A percentile compares a stretch with the other conserved stretches of the same genome.
These are phyloP conservation scores for Selaginella moellendorffii DNA, from an alignment of 75 land plant species.

Conservation along the genomic window DNA sequence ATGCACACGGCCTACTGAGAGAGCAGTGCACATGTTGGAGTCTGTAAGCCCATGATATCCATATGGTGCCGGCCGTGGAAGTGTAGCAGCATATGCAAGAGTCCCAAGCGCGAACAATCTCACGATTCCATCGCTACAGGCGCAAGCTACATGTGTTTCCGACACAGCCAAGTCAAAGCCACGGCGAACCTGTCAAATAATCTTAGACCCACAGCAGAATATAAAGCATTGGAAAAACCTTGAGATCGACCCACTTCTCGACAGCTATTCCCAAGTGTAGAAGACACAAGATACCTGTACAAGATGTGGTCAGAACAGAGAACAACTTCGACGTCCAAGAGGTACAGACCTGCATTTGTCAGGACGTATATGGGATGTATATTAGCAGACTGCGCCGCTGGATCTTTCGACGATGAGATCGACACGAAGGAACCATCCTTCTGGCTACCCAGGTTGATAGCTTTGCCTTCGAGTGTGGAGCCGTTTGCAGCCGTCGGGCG, in stretches of 20 bases:
- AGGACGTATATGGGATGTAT: slow-evolving; percentile 45
- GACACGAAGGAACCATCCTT: slow-evolving; percentile 46
- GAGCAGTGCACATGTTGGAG: slow-evolving; percentile 19
- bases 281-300: slow-evolving; percentile 42
- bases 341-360: slow-evolving; percentile 36
- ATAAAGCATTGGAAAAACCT: slow-evolving; percentile 25
- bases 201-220: neutral
- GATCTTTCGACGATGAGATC: slow-evolving; percentile 21
- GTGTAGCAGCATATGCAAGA: slow-evolving; percentile 35
- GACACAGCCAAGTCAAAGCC: slow-evolving; percentile 43
- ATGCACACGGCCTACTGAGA: slow-evolving; percentile 18
- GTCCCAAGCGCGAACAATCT: slow-evolving; percentile 36
- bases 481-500: slow-evolving; percentile 24
- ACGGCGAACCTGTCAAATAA: slow-evolving; percentile 37
- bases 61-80: slow-evolving; percentile 35
- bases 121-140: slow-evolving; percentile 57
- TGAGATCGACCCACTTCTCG: slow-evolving; percentile 48
- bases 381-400: slow-evolving; percentile 13
- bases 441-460: slow-evolving; percentile 34
- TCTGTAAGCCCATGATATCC: slow-evolving; percentile 37
- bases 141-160: slow-evolving; percentile 45
- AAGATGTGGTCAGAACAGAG: too few species aligned
- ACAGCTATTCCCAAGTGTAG: slow-evolving; percentile 39
- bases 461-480: slow-evolving; percentile 33
- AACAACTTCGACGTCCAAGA: too few species aligned